Percentiles rank a stretch among this genome's conserved stretches.
These are phyloP conservation scores for Viola odorata DNA, from an alignment of 345 rosid genomes.

Conservation along the genomic window DNA sequence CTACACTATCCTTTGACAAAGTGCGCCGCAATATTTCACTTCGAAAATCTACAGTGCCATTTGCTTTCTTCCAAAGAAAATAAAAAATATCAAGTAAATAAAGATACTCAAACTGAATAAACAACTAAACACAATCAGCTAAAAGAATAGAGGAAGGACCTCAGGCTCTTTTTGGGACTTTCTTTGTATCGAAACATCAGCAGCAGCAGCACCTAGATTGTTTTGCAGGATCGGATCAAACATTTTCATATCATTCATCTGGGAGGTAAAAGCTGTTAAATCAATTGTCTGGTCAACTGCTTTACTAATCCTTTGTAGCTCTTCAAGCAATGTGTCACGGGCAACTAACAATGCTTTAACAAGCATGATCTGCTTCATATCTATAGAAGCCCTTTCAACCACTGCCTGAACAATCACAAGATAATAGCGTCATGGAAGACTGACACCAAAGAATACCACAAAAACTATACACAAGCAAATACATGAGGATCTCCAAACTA, in stretches of 20 bases:
- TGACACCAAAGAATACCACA: constrained; percentile 1
- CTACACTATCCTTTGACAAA: constrained; percentile 45
- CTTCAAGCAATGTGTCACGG: constrained; percentile 56
- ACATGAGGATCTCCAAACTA: no score
- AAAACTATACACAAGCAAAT: not conserved
- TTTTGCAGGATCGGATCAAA: constrained; percentile 32
- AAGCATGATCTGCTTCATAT: constrained; percentile 39
- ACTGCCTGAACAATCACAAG: constrained; percentile 45
- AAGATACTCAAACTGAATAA: constrained; percentile 7
- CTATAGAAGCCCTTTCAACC: constrained; percentile 37
- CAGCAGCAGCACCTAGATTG: constrained; percentile 30
- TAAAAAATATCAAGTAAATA: constrained; percentile 16
- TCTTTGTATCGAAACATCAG: constrained; percentile 47
- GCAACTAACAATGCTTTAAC: constrained; percentile 67
- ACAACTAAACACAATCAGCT: constrained; percentile 10
- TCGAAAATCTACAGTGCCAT: constrained; percentile 31
- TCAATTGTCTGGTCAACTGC: constrained; percentile 45
- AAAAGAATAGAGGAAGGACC: constrained; percentile 57
- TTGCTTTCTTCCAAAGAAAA: constrained; percentile 42
- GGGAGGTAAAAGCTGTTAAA: constrained; percentile 47
- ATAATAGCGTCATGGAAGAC: constrained; percentile 10
- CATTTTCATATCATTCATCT: constrained; percentile 40
- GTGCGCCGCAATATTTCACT: constrained; percentile 38
- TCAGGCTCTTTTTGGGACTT: constrained; percentile 61
- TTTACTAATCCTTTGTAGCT: constrained; percentile 58